Evolutionary conservation across 2,329 filamentous ascomycete genomes (phyloP).

Genomic region (Harringtonia aguacate): DNA sequence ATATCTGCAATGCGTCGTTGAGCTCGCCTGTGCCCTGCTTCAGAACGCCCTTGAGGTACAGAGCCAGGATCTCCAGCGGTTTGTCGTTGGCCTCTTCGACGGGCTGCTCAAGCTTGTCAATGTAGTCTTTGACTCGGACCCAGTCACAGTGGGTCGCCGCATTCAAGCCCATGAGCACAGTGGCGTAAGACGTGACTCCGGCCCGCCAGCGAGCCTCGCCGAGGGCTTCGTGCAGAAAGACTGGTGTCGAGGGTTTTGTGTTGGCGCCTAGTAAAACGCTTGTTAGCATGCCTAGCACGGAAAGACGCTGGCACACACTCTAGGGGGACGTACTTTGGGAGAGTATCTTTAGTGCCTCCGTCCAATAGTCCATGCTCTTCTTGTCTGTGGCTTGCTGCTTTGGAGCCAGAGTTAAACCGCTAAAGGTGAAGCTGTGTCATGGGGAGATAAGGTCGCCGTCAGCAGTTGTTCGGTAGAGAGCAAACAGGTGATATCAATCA

Average conservation of each 20-base stretch:
- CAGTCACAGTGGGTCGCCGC: slow-evolving; percentile 62
- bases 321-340: slow-evolving; percentile 19
- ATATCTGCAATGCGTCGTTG: slow-evolving; percentile 55
- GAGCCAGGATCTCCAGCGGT: slow-evolving; percentile 42
- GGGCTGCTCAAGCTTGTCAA: slow-evolving; percentile 40
- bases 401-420: slow-evolving; percentile 34
- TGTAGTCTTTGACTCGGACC: slow-evolving; percentile 47
- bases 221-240: slow-evolving; percentile 43
- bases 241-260: slow-evolving; percentile 25
- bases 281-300: too few relatives aligned
- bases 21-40: slow-evolving; percentile 69
- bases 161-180: slow-evolving; percentile 60
- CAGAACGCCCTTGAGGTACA: slow-evolving; percentile 67
- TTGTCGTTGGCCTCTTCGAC: slow-evolving; percentile 28
- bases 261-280: slow-evolving; percentile 11
- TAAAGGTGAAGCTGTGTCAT: slow-evolving; percentile 38
- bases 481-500: neutral
- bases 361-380: slow-evolving; percentile 27
- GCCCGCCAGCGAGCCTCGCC: slow-evolving; percentile 52
- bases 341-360: slow-evolving; percentile 24
- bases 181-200: slow-evolving; percentile 56
- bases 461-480: slow-evolving; percentile 4
- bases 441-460: too few relatives aligned
- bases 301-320: too few relatives aligned
- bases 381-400: slow-evolving; percentile 23